Evolutionary conservation across 192 early-diverging fungal species (phyloP), one percentile per base, ranked within the genome.

Genomic region (Funneliformis mosseae): DNA sequence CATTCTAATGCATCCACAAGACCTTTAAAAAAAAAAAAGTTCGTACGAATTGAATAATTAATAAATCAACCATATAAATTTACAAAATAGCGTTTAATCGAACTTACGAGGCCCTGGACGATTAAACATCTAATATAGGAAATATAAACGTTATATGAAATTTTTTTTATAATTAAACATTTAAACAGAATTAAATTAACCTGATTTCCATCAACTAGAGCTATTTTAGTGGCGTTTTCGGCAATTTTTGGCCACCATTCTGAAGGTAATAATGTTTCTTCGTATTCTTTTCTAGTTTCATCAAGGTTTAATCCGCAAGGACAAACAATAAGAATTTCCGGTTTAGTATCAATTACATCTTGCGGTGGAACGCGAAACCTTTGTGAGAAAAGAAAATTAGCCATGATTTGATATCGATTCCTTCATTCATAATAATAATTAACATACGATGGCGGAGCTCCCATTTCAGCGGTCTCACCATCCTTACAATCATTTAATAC

Each of bases 181-280:
- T 16, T 67, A 38, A 21, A 67, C n/a, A 38, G 9, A 21, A 21
- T 23, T n/a, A n/a, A 28, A 33, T 42, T 50, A 27, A 74, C 78
- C 70, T 88, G 86, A 74, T 89, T 89, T 11, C 88, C 88, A 48
- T 89, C 88, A 28, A 89, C 87, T 1, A 89, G 59, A 11, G 81
- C 87, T 10, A 89, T 72, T 0, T 81, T 87, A 1, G 74, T 77
- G 21, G 80, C 86, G n/a, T 83, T 75, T 21, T 79, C 69, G 12
- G 55, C 27, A 21, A 88, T 12, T 33, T 76, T 71, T 21, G 74
- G 70, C 70, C 83, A 87, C 86, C 86, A 85, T 8, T 83, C 80
- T 70, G 83, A 83, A 61, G 67, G 74, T 82, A 81, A 78, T 70
- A 85, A 6, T 0, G 81, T 18, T 43, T 71, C 33, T 50, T 81